Evolutionary conservation across 2,329 filamentous ascomycete genomes (phyloP), one percentile per base, ranked within the genome.

Genomic region (Talaromyces sp.): DNA sequence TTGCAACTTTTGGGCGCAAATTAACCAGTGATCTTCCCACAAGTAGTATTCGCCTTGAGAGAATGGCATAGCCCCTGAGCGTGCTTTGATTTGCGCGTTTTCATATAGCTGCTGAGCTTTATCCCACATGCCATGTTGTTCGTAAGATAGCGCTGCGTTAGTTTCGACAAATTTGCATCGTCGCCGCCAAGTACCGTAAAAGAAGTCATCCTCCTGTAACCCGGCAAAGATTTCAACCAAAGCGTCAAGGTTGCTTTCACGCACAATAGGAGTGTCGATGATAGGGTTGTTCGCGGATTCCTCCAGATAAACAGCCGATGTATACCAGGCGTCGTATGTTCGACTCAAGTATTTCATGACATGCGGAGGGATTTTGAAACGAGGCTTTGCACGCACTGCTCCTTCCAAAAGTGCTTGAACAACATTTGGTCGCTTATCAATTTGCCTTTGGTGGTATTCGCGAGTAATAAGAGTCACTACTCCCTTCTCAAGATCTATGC

Each of bases 71-170:
- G 93, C 91, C 56, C 92, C 94, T 0, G 93, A 97, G 53, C 95
- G 86, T 51, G 95, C 94, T 74, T 97, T 99, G 73, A 99, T 91
- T 75, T 99, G 95, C 0, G 95, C 94, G 59, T 88, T 88, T 75
- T 99, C 94, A 74, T 97, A 99, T 79, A 97, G 88, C 70, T 90
- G 90, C 77, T 99, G 95, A 1, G 95, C 92, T 76, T 97, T 97
- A 69, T 99, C 94, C 95, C 94, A 99, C 85, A 97, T 96, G 54
- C 94, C 94, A 68, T 96, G 96, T 72, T 99, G 95, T 77, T 99
- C 95, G 68, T 97, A 99, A 0, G 94, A 99, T 8, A 99, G 80
- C 1, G 92, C 94, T 14, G 94, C 91, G 71, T 99, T 99, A 9
- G 92, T 97, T 79, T 99, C 95, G 6, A 99, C 89, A 70, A 96